Conservation (phyloP, 2,329 filamentous ascomycete species). For the Cladosporium sp. region DNA sequence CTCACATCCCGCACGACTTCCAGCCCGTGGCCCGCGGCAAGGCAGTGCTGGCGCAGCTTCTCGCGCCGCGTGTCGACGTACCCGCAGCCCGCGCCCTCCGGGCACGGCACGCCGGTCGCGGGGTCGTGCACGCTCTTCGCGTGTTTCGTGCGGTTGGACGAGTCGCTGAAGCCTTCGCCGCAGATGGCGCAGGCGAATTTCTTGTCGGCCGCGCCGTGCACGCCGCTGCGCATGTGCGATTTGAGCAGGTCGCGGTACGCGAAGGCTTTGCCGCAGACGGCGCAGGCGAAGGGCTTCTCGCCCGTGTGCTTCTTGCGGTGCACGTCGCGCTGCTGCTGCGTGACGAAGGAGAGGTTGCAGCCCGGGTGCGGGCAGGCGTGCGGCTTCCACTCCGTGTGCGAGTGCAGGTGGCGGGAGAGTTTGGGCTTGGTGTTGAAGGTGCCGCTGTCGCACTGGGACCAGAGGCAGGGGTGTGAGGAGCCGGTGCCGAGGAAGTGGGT, state of each 20-base stretch:
- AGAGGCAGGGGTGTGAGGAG: constrained; percentile 32
- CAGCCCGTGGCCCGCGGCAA: constrained; percentile 7
- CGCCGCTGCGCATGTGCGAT: constrained; percentile 63
- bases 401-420: constrained; percentile 59
- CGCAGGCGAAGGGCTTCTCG: constrained; percentile 57
- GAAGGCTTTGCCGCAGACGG: constrained; percentile 46
- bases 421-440: constrained; percentile 44
- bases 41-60: constrained; percentile 10
- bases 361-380: constrained; percentile 47
- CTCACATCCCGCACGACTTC: constrained; percentile 4
- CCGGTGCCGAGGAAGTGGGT: constrained; percentile 39
- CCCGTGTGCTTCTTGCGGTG: constrained; percentile 63
- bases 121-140: constrained; percentile 14
- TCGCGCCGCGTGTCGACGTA: constrained; percentile 12
- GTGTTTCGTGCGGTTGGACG: constrained; percentile 31
- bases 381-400: constrained; percentile 51
- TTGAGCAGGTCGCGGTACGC: constrained; percentile 40
- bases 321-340: constrained; percentile 61
- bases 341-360: constrained; percentile 56
- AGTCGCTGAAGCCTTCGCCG: constrained; percentile 31
- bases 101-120: constrained; percentile 7
- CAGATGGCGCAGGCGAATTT: constrained; percentile 30
- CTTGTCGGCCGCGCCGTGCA: constrained; percentile 49
- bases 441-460: constrained; percentile 51
- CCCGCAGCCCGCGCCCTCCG: constrained; percentile 1